Conservation (phyloP, 331 rosid genomes). For the Malus hybrid region DNA sequence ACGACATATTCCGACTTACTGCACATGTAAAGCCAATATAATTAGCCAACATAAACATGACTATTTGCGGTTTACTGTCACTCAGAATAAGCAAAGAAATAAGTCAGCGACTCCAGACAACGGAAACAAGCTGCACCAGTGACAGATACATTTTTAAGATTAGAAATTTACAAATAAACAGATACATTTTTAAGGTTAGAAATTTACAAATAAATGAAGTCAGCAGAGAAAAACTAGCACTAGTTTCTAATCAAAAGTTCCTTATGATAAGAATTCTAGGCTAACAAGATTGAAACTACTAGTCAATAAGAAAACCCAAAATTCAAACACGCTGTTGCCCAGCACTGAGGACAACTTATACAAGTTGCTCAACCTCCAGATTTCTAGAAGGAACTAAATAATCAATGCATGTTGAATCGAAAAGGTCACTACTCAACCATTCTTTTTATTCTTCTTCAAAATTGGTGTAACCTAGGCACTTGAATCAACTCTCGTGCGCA, state of each 20-base stretch:
- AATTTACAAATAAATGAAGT: not conserved
- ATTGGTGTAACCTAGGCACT: not conserved
- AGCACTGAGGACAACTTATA: not conserved
- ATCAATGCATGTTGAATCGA: not conserved
- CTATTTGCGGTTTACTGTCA: not conserved
- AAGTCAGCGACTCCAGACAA: not conserved
- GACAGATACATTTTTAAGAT: not conserved
- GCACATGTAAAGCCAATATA: slow-evolving; percentile 21
- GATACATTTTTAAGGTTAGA: not conserved
- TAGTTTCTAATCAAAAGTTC: not conserved
- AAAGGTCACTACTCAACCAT: not conserved
- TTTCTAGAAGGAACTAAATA: not conserved
- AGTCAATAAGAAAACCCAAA: not conserved
- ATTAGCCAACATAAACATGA: not conserved
- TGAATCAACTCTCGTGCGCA: not conserved
- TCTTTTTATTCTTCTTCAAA: not conserved
- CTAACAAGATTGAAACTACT: not conserved
- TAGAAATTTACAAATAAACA: not conserved
- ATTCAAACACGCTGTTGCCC: not conserved
- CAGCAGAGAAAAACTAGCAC: not conserved
- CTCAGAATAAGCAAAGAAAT: not conserved
- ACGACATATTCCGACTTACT: slow-evolving; percentile 88
- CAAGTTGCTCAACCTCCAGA: not conserved
- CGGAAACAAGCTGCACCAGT: not conserved
- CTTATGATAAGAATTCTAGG: not conserved